Evolutionary conservation across 2,329 filamentous ascomycete genomes (phyloP).

Genomic region (Colletotrichum echinochloae): DNA sequence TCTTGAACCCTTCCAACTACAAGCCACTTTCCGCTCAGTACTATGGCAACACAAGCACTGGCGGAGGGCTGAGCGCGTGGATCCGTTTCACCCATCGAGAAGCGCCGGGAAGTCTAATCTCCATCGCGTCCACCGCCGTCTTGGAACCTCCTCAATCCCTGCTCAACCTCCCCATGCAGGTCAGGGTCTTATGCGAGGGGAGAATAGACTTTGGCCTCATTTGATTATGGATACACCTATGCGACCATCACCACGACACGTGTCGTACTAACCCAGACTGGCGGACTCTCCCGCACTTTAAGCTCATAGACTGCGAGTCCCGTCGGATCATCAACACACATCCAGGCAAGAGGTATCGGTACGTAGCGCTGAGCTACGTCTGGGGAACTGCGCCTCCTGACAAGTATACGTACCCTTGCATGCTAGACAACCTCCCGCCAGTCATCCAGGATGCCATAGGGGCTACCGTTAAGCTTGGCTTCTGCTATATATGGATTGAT

Average conservation of each 20-base stretch:
- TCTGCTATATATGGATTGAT: constrained; percentile 56
- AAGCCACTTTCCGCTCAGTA: neutral
- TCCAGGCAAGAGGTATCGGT: constrained; percentile 32
- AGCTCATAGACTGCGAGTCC: constrained; percentile 20
- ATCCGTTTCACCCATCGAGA: constrained; percentile 1
- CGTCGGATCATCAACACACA: constrained; percentile 16
- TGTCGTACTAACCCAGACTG: neutral
- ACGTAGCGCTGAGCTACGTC: constrained; percentile 52
- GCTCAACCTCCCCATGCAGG: neutral
- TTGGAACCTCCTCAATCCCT: neutral
- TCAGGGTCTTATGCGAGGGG: neutral
- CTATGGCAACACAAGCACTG: neutral
- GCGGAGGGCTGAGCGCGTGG: neutral
- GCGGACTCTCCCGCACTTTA: neutral
- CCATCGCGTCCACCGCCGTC: neutral
- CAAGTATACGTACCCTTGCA: constrained; percentile 8
- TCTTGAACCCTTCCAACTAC: constrained; percentile 4
- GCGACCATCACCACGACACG: neutral
- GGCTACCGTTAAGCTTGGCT: constrained; percentile 49
- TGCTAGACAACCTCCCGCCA: constrained; percentile 8
- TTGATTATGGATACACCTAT: constrained; percentile 12
- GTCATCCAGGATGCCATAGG: constrained; percentile 44
- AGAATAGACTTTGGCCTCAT: constrained; percentile 3
- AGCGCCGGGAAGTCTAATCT: neutral
- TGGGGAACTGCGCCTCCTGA: constrained; percentile 43